Conservation (phyloP, 176 grass and related monocot genomes). For the Zoysia japonica region DNA sequence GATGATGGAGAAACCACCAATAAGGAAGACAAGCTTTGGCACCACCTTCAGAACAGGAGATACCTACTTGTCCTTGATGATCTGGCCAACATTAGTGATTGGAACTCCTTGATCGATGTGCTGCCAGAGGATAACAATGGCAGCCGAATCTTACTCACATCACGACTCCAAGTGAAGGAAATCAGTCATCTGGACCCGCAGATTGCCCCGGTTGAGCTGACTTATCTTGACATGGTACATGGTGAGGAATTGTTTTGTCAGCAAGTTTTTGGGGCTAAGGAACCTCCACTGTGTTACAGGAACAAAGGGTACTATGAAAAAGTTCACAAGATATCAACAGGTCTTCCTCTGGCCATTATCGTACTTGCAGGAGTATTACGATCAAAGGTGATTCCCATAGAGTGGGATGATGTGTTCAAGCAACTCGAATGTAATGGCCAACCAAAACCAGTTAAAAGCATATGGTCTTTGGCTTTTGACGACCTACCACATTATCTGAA, state of each 20-base stretch:
- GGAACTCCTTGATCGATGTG: constrained; percentile 42
- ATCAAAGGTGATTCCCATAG: constrained; percentile 34
- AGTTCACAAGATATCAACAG: constrained; percentile 42
- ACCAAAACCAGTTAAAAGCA: constrained; percentile 39
- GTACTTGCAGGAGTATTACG: constrained; percentile 52
- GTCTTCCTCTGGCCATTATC: constrained; percentile 44
- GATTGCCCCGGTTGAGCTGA: constrained; percentile 29
- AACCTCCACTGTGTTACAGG: constrained; percentile 30
- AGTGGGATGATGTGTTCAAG: constrained; percentile 44
- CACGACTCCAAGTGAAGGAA: constrained; percentile 45
- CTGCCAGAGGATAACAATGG: constrained; percentile 38
- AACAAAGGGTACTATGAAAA: constrained; percentile 43
- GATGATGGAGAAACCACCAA: constrained; percentile 19
- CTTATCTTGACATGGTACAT: constrained; percentile 28
- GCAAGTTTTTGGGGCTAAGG: constrained; percentile 42
- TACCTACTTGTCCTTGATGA: constrained; percentile 55
- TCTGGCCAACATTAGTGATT: constrained; percentile 40
- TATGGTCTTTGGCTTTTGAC: constrained; percentile 46
- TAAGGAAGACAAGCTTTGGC: constrained; percentile 18
- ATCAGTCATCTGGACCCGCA: constrained; percentile 39
- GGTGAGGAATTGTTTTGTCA: constrained; percentile 39
- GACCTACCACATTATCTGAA: constrained; percentile 55
- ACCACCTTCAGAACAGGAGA: constrained; percentile 27
- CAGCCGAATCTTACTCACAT: constrained; percentile 48
- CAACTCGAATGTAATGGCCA: constrained; percentile 44